Evolutionary conservation across 345 rosid genomes (phyloP).

Genomic region (Lumnitzera littorea): DNA sequence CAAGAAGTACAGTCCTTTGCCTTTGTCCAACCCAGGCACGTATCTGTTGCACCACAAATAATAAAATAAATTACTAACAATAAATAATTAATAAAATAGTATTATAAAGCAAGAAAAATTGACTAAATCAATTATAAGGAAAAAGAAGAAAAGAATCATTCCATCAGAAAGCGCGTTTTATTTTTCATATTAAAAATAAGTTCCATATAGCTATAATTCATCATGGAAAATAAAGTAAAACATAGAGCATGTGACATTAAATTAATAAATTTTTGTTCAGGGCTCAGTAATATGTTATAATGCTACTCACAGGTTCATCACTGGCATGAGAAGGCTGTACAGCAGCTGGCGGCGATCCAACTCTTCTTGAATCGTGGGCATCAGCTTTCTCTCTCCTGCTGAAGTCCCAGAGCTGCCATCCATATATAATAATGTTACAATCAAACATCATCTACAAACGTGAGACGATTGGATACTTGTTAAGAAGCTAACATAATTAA

Average conservation of each 20-base stretch:
- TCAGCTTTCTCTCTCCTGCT: slow-evolving; percentile 93
- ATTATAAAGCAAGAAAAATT: no score
- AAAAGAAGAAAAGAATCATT: not conserved
- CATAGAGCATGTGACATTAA: slow-evolving; percentile 5
- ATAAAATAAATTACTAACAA: not conserved
- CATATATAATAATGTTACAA: not conserved
- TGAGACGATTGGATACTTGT: no score
- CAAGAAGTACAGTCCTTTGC: slow-evolving; percentile 79
- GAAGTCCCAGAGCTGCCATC: slow-evolving; percentile 87
- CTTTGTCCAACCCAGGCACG: slow-evolving; percentile 83
- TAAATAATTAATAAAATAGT: not conserved
- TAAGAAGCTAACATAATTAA: no score
- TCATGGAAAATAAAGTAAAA: no score
- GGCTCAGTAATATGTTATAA: not conserved
- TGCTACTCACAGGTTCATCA: slow-evolving; percentile 83
- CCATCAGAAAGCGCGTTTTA: not conserved
- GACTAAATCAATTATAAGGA: no score
- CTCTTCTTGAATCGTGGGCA: slow-evolving; percentile 94
- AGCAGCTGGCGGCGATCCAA: slow-evolving; percentile 81
- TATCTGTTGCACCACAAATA: slow-evolving; percentile 33
- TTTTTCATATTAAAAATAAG: no score
- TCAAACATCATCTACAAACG: no score
- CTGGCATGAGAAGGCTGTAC: slow-evolving; percentile 93
- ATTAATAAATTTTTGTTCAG: not conserved
- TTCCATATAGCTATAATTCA: no score